Evolutionary conservation across 345 rosid species (phyloP).

Genomic region (Moricandia arvensis): DNA sequence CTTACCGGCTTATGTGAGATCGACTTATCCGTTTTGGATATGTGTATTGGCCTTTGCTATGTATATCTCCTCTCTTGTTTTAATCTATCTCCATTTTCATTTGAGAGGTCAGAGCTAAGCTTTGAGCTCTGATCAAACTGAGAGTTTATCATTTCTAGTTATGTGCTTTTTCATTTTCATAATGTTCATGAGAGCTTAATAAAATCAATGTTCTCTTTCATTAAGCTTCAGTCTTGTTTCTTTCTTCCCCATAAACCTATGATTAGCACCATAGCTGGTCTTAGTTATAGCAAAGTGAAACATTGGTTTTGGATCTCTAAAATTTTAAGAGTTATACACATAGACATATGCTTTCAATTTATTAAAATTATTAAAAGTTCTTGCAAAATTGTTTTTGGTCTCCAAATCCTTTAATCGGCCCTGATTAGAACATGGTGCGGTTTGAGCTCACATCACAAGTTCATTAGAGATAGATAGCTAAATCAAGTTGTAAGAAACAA

Average conservation of each 20-base stretch:
- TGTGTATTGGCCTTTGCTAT: constrained; percentile 28
- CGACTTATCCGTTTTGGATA: constrained; percentile 36
- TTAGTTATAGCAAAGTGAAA: too few species aligned
- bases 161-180: neutral
- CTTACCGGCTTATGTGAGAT: constrained; percentile 28
- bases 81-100: constrained; percentile 34
- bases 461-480: neutral
- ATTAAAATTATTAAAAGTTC: too few species aligned
- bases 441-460: constrained; percentile 11
- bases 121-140: neutral
- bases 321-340: too few species aligned
- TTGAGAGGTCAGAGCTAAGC: constrained; percentile 8
- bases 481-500: neutral
- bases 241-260: neutral
- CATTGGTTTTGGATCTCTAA: too few species aligned
- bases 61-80: constrained; percentile 37
- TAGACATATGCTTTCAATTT: too few species aligned
- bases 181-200: neutral
- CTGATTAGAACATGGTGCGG: neutral
- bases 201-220: constrained; percentile 5
- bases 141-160: neutral
- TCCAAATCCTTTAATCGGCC: neutral
- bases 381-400: neutral
- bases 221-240: neutral
- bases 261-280: neutral